Percentiles rank a stretch among this genome's conserved stretches.
Evolutionary conservation across 306 rosid genomes (phyloP).

Genomic region (Ochetophila trinervis): DNA sequence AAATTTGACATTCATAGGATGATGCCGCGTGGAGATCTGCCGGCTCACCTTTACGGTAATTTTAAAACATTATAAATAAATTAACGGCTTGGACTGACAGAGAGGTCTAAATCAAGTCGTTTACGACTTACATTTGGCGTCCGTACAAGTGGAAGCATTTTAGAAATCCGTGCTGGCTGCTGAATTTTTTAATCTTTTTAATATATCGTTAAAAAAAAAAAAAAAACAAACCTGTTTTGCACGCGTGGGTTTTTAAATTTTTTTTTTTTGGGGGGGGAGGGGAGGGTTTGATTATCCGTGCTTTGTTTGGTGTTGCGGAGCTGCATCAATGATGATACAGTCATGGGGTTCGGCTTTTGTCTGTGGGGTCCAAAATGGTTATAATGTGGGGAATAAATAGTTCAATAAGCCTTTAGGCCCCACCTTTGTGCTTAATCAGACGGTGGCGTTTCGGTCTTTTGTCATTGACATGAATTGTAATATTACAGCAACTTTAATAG

Average conservation of each 20-base stretch:
- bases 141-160: slow-evolving; percentile 33
- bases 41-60: not conserved
- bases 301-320: slow-evolving; percentile 21
- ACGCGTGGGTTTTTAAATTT: not conserved
- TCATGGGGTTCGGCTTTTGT: not conserved
- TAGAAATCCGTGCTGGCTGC: slow-evolving; percentile 22
- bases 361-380: not conserved
- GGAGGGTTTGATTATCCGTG: not conserved
- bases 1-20: slow-evolving; percentile 11
- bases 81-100: slow-evolving; percentile 1
- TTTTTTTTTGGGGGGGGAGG: too few relatives aligned
- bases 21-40: not conserved
- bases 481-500: too few relatives aligned
- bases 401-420: not conserved
- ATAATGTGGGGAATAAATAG: not conserved
- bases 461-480: slow-evolving; percentile 5
- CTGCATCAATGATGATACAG: slow-evolving; percentile 23
- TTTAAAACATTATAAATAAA: not conserved
- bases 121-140: slow-evolving; percentile 14
- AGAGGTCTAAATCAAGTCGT: slow-evolving; percentile 20
- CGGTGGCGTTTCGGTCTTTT: not conserved
- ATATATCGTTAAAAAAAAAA: not conserved
- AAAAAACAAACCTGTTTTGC: not conserved
- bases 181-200: not conserved
- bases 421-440: not conserved